Conservation (phyloP, 805 yeast genomes). For the Suhomyces kilbournensis region DNA sequence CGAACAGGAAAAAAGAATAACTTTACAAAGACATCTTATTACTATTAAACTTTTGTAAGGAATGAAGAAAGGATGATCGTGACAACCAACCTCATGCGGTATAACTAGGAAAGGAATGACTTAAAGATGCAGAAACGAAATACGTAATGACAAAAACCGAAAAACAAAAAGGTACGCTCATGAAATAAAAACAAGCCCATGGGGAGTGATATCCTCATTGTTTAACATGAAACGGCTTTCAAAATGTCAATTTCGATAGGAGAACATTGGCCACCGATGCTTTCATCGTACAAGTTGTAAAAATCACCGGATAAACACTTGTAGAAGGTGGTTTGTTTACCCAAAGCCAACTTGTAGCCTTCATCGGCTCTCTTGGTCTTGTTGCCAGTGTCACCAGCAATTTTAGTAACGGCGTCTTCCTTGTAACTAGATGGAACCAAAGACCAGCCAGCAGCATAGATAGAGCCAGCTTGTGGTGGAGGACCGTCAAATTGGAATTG, state of each 20-base stretch:
- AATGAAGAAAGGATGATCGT: neutral
- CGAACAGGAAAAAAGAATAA: neutral
- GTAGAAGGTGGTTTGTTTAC: conserved; percentile 59
- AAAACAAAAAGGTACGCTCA: neutral
- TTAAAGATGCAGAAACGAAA: conserved; percentile 1
- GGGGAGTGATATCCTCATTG: neutral
- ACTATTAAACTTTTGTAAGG: neutral
- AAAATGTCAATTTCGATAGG: conserved; percentile 18
- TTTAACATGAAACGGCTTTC: conserved; percentile 13
- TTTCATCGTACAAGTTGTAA: conserved; percentile 73
- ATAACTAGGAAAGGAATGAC: neutral
- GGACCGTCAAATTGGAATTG: conserved; percentile 81
- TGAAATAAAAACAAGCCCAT: neutral
- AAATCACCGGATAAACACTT: conserved; percentile 74
- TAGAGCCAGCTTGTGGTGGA: conserved; percentile 62
- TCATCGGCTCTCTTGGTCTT: conserved; percentile 41
- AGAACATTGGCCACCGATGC: conserved; percentile 59
- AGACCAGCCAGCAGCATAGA: conserved; percentile 30
- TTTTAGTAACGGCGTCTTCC: conserved; percentile 5
- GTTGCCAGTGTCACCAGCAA: conserved; percentile 7
- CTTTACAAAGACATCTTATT: neutral
- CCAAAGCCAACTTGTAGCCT: conserved; percentile 61
- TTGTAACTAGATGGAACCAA: conserved; percentile 16
- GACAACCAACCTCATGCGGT: neutral
- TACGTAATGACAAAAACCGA: neutral